Conservation (phyloP, 2,329 filamentous ascomycete species). For the Neopestalotiopsis sp. region DNA sequence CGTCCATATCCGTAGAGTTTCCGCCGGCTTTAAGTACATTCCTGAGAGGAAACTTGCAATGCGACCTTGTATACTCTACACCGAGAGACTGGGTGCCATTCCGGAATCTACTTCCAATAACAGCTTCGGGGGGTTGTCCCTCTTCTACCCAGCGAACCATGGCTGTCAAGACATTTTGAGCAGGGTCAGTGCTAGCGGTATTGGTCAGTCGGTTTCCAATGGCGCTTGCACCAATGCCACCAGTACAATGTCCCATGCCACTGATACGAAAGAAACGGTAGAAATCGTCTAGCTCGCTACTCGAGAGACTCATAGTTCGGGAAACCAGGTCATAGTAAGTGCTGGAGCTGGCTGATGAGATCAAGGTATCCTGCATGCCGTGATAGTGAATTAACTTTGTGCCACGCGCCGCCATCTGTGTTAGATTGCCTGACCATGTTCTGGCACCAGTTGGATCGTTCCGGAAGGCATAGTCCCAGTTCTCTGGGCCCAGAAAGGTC, state of each 20-base stretch:
- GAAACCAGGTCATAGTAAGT: constrained; percentile 55
- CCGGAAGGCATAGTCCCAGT: constrained; percentile 9
- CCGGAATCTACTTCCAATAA: constrained; percentile 10
- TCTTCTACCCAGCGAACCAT: constrained; percentile 17
- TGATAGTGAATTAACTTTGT: constrained; percentile 54
- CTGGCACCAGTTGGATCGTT: constrained; percentile 12
- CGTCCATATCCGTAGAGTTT: neutral
- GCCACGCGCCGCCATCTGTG: constrained; percentile 41
- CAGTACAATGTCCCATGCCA: constrained; percentile 50
- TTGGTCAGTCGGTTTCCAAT: constrained; percentile 6
- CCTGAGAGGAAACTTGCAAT: constrained; percentile 11
- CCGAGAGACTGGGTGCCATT: constrained; percentile 1
- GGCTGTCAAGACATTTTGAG: constrained; percentile 7
- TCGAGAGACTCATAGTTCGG: constrained; percentile 44
- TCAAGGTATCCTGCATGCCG: constrained; percentile 49
- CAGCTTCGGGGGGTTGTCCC: neutral
- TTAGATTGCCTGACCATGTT: constrained; percentile 33
- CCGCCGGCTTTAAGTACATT: constrained; percentile 1
- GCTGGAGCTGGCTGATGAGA: constrained; percentile 49
- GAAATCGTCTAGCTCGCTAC: constrained; percentile 44
- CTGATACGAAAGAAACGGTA: constrained; percentile 58
- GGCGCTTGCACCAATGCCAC: constrained; percentile 4
- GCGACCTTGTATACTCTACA: constrained; percentile 3
- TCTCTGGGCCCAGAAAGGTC: constrained; percentile 6
- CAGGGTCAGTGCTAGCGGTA: constrained; percentile 9